Base-by-base conservation (phyloP, 1,139 yeast genomes). In the Waltiozyma solani region DNA sequence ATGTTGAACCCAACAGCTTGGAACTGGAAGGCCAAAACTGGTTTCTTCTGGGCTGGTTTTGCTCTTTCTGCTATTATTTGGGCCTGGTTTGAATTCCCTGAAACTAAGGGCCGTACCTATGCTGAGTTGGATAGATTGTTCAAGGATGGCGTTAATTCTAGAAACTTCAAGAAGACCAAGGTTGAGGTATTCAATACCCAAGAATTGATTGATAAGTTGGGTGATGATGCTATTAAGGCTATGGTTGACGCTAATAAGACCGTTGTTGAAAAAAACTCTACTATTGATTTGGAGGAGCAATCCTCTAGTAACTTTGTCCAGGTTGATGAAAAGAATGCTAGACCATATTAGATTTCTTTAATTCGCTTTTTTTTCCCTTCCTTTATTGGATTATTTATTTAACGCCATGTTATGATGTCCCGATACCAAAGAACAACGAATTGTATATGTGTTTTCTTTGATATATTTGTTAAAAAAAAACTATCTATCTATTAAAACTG, bases 1-100 rank as follows among this genome's bases (percentile, higher is more conserved):
- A 64, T 67, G 66, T 53, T 67, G 51, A 67, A 67, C 47, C 69
- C 69, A 11, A 59, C 65, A n/a, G 62, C 65, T 10, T 67, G 71
- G 64, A 62, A 66, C 49, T 66, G 70, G 66, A 63, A 62, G 36
- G 69, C 70, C 29, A 67, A 65, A 51, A 39, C 51, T 6, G 53
- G 51, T 4, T 34, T 47, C 24, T 44, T 50, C 36, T 50, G 53
- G 53, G 49, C 51, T 20, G 53, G 49, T 3, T 40, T 40, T 20
- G 40, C 46, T 4, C 26, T 49, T 1, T 54, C 65, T 5, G 68
- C 66, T 3, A 52, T 66, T 39, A 58, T 66, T 44, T 68, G 66
- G 66, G 43, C 51, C 29, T 60, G 59, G 55, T 60, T 63, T 41
- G 66, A 63, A 30, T 53, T 66, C 46, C 71, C 71, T 2, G 71